phyloP scores from a whole-genome alignment of 176 grass and related monocot genomes.

The Zoysia japonica region DNA sequence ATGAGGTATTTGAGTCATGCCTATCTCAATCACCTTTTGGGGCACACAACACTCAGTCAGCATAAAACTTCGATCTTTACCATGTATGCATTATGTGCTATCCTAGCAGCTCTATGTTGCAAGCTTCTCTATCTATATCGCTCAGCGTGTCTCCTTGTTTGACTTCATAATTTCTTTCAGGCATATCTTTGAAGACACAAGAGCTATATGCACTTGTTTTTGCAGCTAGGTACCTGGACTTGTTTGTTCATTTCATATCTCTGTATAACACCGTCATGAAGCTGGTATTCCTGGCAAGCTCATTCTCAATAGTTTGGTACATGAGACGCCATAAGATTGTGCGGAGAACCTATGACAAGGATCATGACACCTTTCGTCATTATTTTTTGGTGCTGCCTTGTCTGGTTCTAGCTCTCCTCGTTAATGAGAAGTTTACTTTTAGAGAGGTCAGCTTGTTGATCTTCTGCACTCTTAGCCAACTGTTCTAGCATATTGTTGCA shows the following conservation, averaged over 20 bases:
- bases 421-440: slow-evolving; percentile 86
- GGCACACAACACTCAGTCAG: background rate
- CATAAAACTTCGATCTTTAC: background rate
- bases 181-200: slow-evolving; percentile 95
- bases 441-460: slow-evolving; percentile 61
- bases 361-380: slow-evolving; percentile 89
- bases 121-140: background rate
- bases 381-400: slow-evolving; percentile 76
- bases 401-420: slow-evolving; percentile 68
- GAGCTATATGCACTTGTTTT: slow-evolving; percentile 96
- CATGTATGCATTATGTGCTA: background rate
- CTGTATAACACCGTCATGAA: slow-evolving; percentile 94
- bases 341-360: slow-evolving; percentile 82
- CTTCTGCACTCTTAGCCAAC: background rate
- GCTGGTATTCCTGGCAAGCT: slow-evolving; percentile 88
- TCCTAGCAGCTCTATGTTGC: background rate
- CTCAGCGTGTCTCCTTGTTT: background rate
- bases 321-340: slow-evolving; percentile 92
- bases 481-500: background rate
- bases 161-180: slow-evolving; percentile 39
- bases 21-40: background rate
- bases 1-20: background rate
- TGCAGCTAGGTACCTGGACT: slow-evolving; percentile 84
- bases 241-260: slow-evolving; percentile 72
- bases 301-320: slow-evolving; percentile 95